A percentile compares a stretch with the other conserved stretches of the same genome.
These are phyloP conservation scores for Paramecium octaurelia DNA, from an alignment of 73 alveolate genomes.

Conservation along the genomic window DNA sequence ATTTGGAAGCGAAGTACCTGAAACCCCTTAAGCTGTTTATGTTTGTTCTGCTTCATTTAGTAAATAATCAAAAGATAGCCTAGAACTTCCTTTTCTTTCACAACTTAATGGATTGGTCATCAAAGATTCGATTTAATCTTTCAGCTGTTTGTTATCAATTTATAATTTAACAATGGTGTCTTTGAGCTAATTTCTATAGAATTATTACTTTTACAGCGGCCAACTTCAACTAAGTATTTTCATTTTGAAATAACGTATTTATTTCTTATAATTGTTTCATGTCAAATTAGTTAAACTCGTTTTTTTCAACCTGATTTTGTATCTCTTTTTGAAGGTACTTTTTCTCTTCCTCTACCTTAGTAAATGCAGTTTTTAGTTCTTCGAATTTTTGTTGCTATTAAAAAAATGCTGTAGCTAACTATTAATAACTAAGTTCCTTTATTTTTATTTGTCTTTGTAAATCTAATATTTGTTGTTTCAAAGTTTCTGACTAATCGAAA, in stretches of 20 bases:
- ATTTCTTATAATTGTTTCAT: background rate
- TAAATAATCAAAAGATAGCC: background rate
- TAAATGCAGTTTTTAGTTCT: background rate
- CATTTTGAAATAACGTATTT: conserved; percentile 18
- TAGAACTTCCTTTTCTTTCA: background rate
- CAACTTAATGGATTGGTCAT: background rate
- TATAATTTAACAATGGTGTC: background rate
- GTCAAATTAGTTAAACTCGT: background rate
- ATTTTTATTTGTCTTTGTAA: background rate
- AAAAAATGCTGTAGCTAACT: background rate
- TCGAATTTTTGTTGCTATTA: background rate
- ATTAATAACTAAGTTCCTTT: background rate
- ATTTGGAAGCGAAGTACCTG: background rate
- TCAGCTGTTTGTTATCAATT: background rate
- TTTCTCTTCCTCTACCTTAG: background rate
- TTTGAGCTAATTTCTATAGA: background rate
- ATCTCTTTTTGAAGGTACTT: background rate
- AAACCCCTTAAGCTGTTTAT: background rate
- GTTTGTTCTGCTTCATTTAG: background rate
- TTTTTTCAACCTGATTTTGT: background rate
- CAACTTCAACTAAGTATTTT: background rate
- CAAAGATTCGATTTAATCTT: background rate
- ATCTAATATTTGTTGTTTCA: background rate
- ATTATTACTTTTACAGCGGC: background rate
- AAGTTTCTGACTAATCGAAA: background rate